Evolutionary conservation across 371 early-diverging fungal genomes (phyloP), one percentile per base, ranked within the genome.

Genomic region (Funneliformis caledonium): DNA sequence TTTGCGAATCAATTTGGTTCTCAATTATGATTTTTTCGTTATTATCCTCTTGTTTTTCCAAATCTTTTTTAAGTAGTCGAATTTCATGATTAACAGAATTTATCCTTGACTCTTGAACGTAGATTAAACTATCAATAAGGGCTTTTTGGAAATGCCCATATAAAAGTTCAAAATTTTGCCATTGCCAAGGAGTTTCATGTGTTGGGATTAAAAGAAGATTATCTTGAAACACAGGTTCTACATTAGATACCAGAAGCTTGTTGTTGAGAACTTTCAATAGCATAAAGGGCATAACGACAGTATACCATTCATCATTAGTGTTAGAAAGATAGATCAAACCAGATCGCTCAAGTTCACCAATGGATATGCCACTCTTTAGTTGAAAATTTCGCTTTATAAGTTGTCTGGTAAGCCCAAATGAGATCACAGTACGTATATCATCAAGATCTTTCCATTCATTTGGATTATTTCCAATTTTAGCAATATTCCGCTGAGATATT

Each of bases 311-410:
- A 65, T 14, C 65, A 12, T 33, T n/a, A 74, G 61, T n/a, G 59
- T 74, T 74, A 37, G 75, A 74, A 26, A 74, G 60, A 74, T 74
- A 74, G 45, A 74, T 26, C 47, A 70, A 70, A 70, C 72, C 72
- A 70, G 72, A 0, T 70, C 61, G 75, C 45, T 74, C 75, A 74
- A 74, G 75, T 74, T 74, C 75, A 74, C 75, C 75, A 60, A 74
- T 74, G 59, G 75, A 74, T n/a, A n/a, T n/a, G n/a, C n/a, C n/a
- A n/a, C 47, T 47, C 3, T 47, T 47, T 47, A 47, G 47, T 47
- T 5, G 47, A 47, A 47, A 47, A 8, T n/a, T n/a, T n/a, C n/a
- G n/a, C n/a, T n/a, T n/a, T n/a, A n/a, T n/a, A n/a, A n/a, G n/a
- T n/a, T n/a, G 75, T 37, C 75, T 19, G 11, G 59, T 60, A 74